Conservation (phyloP, 441 rosid genomes). For the Flueggea neowawraea region DNA sequence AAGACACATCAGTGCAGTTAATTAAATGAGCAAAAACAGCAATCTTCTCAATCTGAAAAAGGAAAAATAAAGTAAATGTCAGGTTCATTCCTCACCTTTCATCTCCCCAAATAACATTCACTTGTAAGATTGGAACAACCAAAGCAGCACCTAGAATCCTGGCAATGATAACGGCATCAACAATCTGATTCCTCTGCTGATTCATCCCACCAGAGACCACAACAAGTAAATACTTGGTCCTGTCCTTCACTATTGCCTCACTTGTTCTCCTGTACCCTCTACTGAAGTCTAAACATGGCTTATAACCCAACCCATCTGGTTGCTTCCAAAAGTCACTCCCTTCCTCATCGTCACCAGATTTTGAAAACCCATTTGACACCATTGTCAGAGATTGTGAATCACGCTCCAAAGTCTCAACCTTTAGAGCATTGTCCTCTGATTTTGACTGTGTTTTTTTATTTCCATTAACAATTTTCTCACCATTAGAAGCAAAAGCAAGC, state of each 20-base stretch:
- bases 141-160: slow-evolving; percentile 94
- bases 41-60: neutral
- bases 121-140: slow-evolving; percentile 93
- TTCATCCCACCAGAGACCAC: slow-evolving; percentile 95
- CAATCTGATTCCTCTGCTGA: slow-evolving; percentile 98
- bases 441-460: neutral
- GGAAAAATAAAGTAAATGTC: neutral
- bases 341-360: slow-evolving; percentile 12
- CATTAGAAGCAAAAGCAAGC: slow-evolving; percentile 13
- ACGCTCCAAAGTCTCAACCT: slow-evolving; percentile 14
- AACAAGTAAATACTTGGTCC: slow-evolving; percentile 71
- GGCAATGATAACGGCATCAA: slow-evolving; percentile 94
- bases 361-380: neutral
- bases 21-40: neutral
- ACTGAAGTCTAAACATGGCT: slow-evolving; percentile 71
- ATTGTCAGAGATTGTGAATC: neutral
- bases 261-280: slow-evolving; percentile 46
- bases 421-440: slow-evolving; percentile 8
- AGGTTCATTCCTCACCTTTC: slow-evolving; percentile 51
- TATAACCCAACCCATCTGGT: slow-evolving; percentile 86
- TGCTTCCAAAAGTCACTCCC: slow-evolving; percentile 79
- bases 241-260: slow-evolving; percentile 30
- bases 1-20: slow-evolving; percentile 7
- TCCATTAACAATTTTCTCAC: neutral
- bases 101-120: slow-evolving; percentile 95